Percentiles rank a stretch among this genome's conserved stretches.
phyloP scores from a whole-genome alignment of 371 early-diverging fungal genomes.

The Conidiobolus incongruus region DNA sequence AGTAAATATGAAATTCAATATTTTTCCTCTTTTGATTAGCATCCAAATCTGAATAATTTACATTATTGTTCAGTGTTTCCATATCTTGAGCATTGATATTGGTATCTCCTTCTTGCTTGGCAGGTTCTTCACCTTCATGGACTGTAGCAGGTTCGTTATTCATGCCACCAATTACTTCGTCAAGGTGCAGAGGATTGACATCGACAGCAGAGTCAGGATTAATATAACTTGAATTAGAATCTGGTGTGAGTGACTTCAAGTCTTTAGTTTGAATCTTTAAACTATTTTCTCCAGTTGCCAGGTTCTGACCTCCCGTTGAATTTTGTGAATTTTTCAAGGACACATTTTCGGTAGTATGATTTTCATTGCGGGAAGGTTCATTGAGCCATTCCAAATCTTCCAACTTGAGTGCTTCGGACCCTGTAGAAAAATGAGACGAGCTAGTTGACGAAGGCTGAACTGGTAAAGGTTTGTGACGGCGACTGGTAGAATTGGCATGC shows the following conservation, averaged over 20 bases:
- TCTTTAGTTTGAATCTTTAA: too few species aligned
- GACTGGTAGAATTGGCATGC: too few species aligned
- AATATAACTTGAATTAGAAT: not conserved
- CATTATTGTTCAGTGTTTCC: not conserved
- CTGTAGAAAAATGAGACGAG: too few species aligned
- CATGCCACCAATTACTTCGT: not conserved
- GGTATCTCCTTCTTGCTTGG: not conserved
- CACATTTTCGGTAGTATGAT: too few species aligned
- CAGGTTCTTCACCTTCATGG: not conserved
- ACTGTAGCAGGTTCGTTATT: not conserved
- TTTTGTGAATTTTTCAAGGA: too few species aligned
- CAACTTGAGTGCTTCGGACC: too few species aligned
- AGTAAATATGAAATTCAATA: conserved; percentile 32
- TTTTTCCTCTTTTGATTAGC: conserved; percentile 5
- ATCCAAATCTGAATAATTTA: conserved; percentile 1
- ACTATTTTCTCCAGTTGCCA: too few species aligned
- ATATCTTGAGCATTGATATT: not conserved
- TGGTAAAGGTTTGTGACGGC: too few species aligned
- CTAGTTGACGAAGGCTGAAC: too few species aligned
- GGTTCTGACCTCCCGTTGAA: too few species aligned
- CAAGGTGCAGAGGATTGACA: not conserved
- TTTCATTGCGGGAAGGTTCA: not conserved
- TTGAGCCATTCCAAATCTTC: conserved; percentile 4
- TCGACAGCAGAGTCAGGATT: not conserved
- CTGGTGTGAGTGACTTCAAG: too few species aligned